Base-by-base conservation (phyloP, 768 basidiomycete genomes). In the Brasilioporus rufonigricans region DNA sequence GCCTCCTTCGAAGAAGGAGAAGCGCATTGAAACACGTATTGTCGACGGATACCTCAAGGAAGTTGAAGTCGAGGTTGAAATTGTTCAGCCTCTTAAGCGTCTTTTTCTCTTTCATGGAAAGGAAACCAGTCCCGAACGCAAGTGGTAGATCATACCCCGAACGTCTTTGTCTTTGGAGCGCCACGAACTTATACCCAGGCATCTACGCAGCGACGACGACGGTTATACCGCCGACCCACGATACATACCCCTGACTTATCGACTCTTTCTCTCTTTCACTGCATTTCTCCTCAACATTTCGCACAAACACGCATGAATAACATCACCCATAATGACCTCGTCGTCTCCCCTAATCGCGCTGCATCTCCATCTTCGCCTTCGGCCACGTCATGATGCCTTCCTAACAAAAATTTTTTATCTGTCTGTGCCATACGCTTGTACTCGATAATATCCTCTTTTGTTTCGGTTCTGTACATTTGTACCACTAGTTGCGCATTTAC, bases 101-200 rank as follows among this genome's bases (percentile, higher is more conserved):
- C 75, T 92, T 39, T 91, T 91, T 74, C 73, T 85, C 50, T 91
- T 91, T 67, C 77, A 81, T 19, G 78, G 74, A 57, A 79, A 76
- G 61, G 73, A 75, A 58, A 57, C 60, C 2, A 66, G 56, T 40
- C 61, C 62, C 36, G 65, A 59, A 60, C 61, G 57, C 40, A 66
- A 70, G 59, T 61, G 64, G 61, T 71, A 65, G 59, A 60, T 47
- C 59, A 55, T 61, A 43, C 48, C 41, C 29, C 38, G 53, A 50
- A 52, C 16, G 50, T 26, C 44, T 50, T 50, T 41, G 40, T 48
- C 38, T 50, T 47, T 61, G 60, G 56, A 60, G 44, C 54, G 27
- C 38, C 43, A 58, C 56, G 52, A 57, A 53, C 56, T 44, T 59
- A 71, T 71, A 71, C 70, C 70, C 71, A 56, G 56, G 59, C 56